Conservation (phyloP, 1,139 yeast genomes). For the Kodamaea arcana region DNA sequence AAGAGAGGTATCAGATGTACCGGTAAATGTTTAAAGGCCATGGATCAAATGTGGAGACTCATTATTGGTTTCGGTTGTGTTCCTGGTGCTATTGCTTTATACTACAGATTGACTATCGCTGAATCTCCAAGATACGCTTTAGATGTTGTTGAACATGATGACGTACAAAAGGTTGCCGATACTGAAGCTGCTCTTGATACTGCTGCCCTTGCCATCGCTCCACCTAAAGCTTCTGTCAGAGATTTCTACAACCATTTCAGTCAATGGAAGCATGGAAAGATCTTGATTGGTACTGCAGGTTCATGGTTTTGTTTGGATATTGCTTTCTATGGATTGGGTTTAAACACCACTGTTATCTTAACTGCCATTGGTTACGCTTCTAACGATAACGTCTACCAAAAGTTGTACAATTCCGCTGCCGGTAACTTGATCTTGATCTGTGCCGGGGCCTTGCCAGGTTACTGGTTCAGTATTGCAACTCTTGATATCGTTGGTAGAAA, state of each 20-base stretch:
- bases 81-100: constrained; percentile 77
- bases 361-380: constrained; percentile 71
- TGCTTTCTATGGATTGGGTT: constrained; percentile 85
- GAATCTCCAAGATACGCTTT: constrained; percentile 87
- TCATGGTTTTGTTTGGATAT: constrained; percentile 95
- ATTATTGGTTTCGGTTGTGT: constrained; percentile 82
- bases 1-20: constrained; percentile 50
- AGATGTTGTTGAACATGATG: constrained; percentile 61
- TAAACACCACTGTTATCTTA: constrained; percentile 75
- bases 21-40: constrained; percentile 61
- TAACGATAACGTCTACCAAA: constrained; percentile 53
- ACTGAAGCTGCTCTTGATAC: constrained; percentile 38
- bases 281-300: constrained; percentile 88
- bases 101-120: constrained; percentile 87
- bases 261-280: constrained; percentile 85
- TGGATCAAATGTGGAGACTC: constrained; percentile 93
- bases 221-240: constrained; percentile 53
- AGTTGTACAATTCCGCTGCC: constrained; percentile 71
- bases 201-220: constrained; percentile 39
- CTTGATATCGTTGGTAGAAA: constrained; percentile 77
- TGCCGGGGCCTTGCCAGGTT: constrained; percentile 90
- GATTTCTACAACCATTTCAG: constrained; percentile 70
- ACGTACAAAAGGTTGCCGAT: constrained; percentile 53
- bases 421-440: constrained; percentile 84
- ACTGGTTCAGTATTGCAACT: constrained; percentile 76